These are phyloP conservation scores for Ananas comosus DNA, from an alignment of 176 grass and related monocot species.

Conservation along the genomic window DNA sequence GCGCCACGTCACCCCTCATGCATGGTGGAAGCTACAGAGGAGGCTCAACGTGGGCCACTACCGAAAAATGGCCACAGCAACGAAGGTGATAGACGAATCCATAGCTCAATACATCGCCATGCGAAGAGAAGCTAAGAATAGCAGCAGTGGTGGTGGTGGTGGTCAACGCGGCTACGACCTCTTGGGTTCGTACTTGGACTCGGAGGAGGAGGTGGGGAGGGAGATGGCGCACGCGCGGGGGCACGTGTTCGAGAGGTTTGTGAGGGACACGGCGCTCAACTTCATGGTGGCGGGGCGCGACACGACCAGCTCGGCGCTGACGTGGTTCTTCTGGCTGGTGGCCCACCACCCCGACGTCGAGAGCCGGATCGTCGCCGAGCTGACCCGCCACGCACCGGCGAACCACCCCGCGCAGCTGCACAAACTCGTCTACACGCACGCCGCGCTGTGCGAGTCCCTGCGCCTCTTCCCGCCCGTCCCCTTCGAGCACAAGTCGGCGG, in stretches of 20 bases:
- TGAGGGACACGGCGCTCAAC: constrained; percentile 8
- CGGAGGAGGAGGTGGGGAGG: not conserved
- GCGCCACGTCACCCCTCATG: not conserved
- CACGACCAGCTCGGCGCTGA: constrained; percentile 10
- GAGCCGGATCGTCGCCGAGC: not conserved
- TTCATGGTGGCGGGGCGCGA: constrained; percentile 18
- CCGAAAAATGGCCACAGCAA: constrained; percentile 6
- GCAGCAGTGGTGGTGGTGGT: no score
- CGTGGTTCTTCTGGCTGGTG: constrained; percentile 15
- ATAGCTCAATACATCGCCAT: not conserved
- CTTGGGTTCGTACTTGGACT: constrained; percentile 4
- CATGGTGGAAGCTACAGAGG: not conserved
- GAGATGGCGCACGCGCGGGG: not conserved
- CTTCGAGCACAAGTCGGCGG: constrained; percentile 25
- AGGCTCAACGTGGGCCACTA: not conserved
- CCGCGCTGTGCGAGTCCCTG: constrained; percentile 33
- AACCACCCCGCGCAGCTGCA: not conserved
- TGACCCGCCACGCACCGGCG: not conserved
- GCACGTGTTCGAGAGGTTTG: not conserved
- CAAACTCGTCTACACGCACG: constrained; percentile 26
- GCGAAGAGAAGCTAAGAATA: not conserved
- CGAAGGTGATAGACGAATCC: constrained; percentile 10
- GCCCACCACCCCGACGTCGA: not conserved
- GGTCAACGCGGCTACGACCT: not conserved
- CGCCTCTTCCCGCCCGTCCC: constrained; percentile 31